Conservation (phyloP, 768 basidiomycete genomes). For the Phaeotremella skinneri region DNA sequence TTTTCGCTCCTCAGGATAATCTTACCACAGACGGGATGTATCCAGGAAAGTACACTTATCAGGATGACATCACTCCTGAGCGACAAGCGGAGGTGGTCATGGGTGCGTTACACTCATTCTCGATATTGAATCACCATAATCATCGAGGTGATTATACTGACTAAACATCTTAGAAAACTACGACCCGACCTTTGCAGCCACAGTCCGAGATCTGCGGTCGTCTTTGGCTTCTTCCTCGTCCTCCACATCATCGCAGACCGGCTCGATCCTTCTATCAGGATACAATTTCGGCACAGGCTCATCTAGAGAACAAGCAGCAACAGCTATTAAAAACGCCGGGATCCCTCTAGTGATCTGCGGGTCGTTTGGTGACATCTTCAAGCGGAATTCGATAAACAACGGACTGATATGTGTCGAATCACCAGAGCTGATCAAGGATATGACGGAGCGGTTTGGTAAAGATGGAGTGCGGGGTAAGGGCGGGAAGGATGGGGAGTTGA, state of each 20-base stretch:
- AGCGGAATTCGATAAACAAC: conserved; percentile 98
- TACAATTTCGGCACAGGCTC: conserved; percentile 99
- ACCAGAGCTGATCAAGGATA: conserved; percentile 79
- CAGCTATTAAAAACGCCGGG: conserved; percentile 90
- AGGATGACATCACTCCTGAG: conserved; percentile 95
- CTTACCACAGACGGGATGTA: conserved; percentile 98
- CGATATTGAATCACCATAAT: conserved; percentile 7
- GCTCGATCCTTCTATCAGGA: conserved; percentile 80
- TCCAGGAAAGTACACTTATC: conserved; percentile 98
- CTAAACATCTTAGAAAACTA: conserved; percentile 70
- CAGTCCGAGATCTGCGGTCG: conserved; percentile 57
- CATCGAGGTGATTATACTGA: neutral
- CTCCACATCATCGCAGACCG: conserved; percentile 55
- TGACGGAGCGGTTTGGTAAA: conserved; percentile 72
- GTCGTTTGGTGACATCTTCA: conserved; percentile 98
- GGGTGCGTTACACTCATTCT: conserved; percentile 51
- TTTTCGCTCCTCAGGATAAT: conserved; percentile 95
- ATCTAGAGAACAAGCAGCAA: conserved; percentile 96
- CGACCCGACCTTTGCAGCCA: conserved; percentile 76
- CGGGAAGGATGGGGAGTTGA: conserved; percentile 75
- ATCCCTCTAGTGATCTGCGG: conserved; percentile 92
- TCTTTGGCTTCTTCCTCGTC: conserved; percentile 33
- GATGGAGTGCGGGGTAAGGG: conserved; percentile 74
- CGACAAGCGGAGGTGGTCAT: conserved; percentile 94
- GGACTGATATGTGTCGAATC: conserved; percentile 92